Conservation (phyloP, 139 green algal genomes). For the Limnomonas spitsbergensis region DNA sequence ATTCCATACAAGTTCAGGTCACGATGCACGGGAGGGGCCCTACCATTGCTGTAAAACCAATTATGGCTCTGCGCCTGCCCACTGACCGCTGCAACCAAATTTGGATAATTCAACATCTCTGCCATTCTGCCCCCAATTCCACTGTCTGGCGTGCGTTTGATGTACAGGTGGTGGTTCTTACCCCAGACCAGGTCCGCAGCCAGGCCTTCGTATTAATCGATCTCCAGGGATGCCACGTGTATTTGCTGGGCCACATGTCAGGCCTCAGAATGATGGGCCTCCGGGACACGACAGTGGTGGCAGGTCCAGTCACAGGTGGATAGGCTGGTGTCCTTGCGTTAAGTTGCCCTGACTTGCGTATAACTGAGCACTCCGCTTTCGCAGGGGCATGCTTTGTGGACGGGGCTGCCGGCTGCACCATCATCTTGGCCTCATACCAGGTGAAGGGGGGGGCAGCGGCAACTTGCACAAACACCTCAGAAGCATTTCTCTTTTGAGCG, state of each 20-base stretch:
- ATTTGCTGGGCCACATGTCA: conserved; percentile 52
- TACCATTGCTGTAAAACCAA: too few species aligned
- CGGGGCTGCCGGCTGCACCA: conserved; percentile 35
- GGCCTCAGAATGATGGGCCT: conserved; percentile 46
- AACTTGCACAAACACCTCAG: too few species aligned
- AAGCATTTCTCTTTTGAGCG: too few species aligned
- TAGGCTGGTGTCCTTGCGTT: too few species aligned
- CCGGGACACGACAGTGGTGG: neutral
- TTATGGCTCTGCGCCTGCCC: too few species aligned
- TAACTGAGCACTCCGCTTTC: too few species aligned
- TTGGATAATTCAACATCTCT: neutral
- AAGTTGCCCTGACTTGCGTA: too few species aligned
- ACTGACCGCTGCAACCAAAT: neutral
- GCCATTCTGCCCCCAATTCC: neutral
- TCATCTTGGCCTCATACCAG: conserved; percentile 52
- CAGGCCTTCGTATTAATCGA: conserved; percentile 45
- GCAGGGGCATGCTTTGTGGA: conserved; percentile 49
- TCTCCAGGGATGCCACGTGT: conserved; percentile 53
- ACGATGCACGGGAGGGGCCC: too few species aligned
- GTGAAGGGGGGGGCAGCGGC: too few species aligned
- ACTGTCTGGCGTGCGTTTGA: neutral
- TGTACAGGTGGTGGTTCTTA: neutral
- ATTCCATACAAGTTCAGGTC: too few species aligned
- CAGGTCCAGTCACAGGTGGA: conserved; percentile 62
- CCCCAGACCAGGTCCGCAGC: conserved; percentile 10